Evolutionary conservation across 768 basidiomycete genomes (phyloP).

Genomic region (Tylopilus rubrobrunneus): DNA sequence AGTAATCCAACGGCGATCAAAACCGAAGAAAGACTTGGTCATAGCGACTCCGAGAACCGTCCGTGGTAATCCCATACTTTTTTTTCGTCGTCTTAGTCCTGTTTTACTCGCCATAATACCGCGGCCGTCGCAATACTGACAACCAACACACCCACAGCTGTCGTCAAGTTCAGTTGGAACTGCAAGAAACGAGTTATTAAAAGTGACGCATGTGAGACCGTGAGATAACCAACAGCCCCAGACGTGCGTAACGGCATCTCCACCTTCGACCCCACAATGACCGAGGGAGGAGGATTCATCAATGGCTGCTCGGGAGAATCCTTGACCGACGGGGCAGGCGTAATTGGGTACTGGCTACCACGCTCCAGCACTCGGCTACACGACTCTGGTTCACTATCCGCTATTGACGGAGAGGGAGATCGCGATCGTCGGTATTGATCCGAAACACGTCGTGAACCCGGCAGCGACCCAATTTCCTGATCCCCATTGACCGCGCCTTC

Average conservation of each 20-base stretch:
- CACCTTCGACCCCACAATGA: constrained; percentile 13
- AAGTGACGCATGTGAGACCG: constrained; percentile 3
- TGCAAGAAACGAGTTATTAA: constrained; percentile 26
- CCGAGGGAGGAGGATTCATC: constrained; percentile 4
- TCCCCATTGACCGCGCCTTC: constrained; percentile 23
- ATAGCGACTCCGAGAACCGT: constrained; percentile 10
- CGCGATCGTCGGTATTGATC: constrained; percentile 24
- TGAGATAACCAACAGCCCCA: constrained; percentile 29
- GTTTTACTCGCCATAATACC: constrained; percentile 68
- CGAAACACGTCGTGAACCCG: constrained; percentile 24
- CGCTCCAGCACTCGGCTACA: constrained; percentile 16
- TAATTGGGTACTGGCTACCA: constrained; percentile 26
- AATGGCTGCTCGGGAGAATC: constrained; percentile 26
- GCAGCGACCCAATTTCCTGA: constrained; percentile 13
- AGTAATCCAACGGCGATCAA: constrained; percentile 23
- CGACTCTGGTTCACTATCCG: constrained; percentile 29
- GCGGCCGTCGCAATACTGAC: constrained; percentile 67
- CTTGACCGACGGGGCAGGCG: constrained; percentile 29
- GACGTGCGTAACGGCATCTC: constrained; percentile 18
- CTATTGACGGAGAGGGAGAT: constrained; percentile 29
- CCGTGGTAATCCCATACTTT: constrained; percentile 13
- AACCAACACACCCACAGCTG: constrained; percentile 62
- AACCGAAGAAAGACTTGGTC: background rate
- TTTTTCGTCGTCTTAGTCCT: constrained; percentile 27
- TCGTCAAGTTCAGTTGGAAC: constrained; percentile 34